Conservation (phyloP, 2,329 filamentous ascomycete genomes). For the Tympanopsis confertula region DNA sequence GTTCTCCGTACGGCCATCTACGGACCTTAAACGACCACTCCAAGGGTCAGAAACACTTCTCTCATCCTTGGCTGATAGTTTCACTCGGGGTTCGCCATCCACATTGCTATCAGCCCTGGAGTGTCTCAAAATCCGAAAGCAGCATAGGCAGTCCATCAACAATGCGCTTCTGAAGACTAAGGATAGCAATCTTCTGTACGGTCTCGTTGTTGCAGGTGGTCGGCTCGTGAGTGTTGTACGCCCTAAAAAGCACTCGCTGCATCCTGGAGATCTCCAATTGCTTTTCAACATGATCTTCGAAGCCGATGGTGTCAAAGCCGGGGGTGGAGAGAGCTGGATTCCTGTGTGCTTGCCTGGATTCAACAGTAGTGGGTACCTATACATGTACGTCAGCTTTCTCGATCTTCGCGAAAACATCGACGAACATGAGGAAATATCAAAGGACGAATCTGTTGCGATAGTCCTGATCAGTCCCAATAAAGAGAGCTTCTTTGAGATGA, state of each 20-base stretch:
- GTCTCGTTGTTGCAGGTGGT: slow-evolving; percentile 82
- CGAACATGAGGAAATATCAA: slow-evolving; percentile 55
- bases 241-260: slow-evolving; percentile 86
- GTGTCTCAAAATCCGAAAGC: slow-evolving; percentile 82
- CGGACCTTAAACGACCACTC: slow-evolving; percentile 77
- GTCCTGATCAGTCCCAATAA: slow-evolving; percentile 86
- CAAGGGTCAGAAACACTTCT: slow-evolving; percentile 85
- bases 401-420: slow-evolving; percentile 38
- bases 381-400: slow-evolving; percentile 98
- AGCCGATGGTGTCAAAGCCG: slow-evolving; percentile 80
- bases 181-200: slow-evolving; percentile 73
- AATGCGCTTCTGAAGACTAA: slow-evolving; percentile 72
- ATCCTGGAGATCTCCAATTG: slow-evolving; percentile 87
- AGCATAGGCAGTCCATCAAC: slow-evolving; percentile 76
- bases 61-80: slow-evolving; percentile 85
- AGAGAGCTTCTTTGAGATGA: slow-evolving; percentile 83
- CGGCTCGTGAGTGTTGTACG: slow-evolving; percentile 88
- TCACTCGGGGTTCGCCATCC: slow-evolving; percentile 83
- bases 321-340: slow-evolving; percentile 91
- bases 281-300: slow-evolving; percentile 99
- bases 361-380: slow-evolving; percentile 90
- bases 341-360: slow-evolving; percentile 91
- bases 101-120: slow-evolving; percentile 81
- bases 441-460: slow-evolving; percentile 72
- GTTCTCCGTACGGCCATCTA: slow-evolving; percentile 84